A percentile compares a stretch with the other conserved stretches of the same genome.
These are phyloP conservation scores for Cucurbitaria berberidis DNA, from an alignment of 2,329 filamentous ascomycete genomes.

Conservation along the genomic window DNA sequence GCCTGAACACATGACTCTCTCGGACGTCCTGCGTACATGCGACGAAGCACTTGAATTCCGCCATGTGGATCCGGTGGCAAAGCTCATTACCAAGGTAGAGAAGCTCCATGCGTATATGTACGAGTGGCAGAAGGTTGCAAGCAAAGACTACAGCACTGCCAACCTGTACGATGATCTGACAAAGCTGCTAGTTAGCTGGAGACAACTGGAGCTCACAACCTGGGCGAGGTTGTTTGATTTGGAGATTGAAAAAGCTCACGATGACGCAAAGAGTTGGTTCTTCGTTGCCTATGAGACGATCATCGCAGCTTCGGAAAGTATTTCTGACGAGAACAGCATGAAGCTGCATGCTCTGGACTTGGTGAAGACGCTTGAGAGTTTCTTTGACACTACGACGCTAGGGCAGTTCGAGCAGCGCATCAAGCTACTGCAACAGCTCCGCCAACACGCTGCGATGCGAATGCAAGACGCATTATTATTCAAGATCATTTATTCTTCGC, in stretches of 20 bases:
- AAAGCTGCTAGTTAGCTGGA: slow-evolving; percentile 82
- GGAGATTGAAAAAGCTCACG: slow-evolving; percentile 75
- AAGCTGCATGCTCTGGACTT: slow-evolving; percentile 70
- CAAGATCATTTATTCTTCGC: slow-evolving; percentile 65
- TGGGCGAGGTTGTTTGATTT: slow-evolving; percentile 90
- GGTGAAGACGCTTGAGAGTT: slow-evolving; percentile 76
- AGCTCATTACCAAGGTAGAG: slow-evolving; percentile 84
- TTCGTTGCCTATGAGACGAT: slow-evolving; percentile 94
- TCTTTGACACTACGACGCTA: slow-evolving; percentile 78
- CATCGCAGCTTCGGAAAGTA: slow-evolving; percentile 73
- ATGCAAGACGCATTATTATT: slow-evolving; percentile 58
- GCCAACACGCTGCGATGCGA: slow-evolving; percentile 70
- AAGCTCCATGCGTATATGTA: slow-evolving; percentile 84
- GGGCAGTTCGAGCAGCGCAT: slow-evolving; percentile 82
- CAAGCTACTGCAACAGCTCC: slow-evolving; percentile 66
- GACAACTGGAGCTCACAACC: slow-evolving; percentile 86
- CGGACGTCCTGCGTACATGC: slow-evolving; percentile 78
- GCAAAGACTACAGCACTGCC: slow-evolving; percentile 73
- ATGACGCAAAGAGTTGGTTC: slow-evolving; percentile 90
- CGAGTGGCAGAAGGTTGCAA: slow-evolving; percentile 95
- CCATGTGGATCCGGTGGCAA: slow-evolving; percentile 83
- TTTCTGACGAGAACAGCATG: slow-evolving; percentile 65
- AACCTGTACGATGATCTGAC: slow-evolving; percentile 79
- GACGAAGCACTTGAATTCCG: slow-evolving; percentile 76
- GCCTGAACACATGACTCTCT: slow-evolving; percentile 78